Conservation (phyloP, 345 rosid genomes). For the Aquilaria malaccensis region DNA sequence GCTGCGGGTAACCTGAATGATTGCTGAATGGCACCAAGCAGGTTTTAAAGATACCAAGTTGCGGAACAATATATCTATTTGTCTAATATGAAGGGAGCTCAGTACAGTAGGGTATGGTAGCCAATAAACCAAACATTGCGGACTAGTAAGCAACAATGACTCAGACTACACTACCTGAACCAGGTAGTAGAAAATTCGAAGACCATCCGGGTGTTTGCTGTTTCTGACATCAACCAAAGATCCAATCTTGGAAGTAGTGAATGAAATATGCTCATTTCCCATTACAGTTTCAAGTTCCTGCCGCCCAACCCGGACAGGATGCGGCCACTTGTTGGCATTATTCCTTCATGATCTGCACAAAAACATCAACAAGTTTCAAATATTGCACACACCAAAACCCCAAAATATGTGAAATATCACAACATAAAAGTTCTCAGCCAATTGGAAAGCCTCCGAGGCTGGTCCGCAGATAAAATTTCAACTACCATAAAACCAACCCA, state of each 20-base stretch:
- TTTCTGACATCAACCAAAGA: conserved; percentile 94
- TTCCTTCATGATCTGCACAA: conserved; percentile 91
- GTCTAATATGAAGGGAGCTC: too few species aligned
- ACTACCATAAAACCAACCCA: too few species aligned
- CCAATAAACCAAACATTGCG: too few species aligned
- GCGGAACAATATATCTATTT: too few species aligned
- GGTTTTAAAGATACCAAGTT: too few species aligned
- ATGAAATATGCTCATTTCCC: conserved; percentile 98
- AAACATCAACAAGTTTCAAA: conserved; percentile 1
- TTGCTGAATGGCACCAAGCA: too few species aligned
- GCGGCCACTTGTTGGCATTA: conserved; percentile 96
- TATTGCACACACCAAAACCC: neutral
- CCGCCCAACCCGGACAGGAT: conserved; percentile 91
- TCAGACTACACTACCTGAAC: conserved; percentile 61
- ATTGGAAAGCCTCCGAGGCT: neutral
- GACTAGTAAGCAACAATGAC: neutral
- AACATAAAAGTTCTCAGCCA: neutral
- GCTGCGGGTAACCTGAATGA: too few species aligned
- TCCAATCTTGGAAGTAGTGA: conserved; percentile 94
- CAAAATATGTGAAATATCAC: neutral
- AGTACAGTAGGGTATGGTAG: too few species aligned
- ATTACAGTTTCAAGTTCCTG: conserved; percentile 98
- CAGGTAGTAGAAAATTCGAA: conserved; percentile 94
- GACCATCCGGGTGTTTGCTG: conserved; percentile 97
- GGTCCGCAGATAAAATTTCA: neutral